A percentile compares a stretch with the other conserved stretches of the same genome.
phyloP scores from a whole-genome alignment of 108 stramenopile genomes.

The Nannochloropsis granulata region DNA sequence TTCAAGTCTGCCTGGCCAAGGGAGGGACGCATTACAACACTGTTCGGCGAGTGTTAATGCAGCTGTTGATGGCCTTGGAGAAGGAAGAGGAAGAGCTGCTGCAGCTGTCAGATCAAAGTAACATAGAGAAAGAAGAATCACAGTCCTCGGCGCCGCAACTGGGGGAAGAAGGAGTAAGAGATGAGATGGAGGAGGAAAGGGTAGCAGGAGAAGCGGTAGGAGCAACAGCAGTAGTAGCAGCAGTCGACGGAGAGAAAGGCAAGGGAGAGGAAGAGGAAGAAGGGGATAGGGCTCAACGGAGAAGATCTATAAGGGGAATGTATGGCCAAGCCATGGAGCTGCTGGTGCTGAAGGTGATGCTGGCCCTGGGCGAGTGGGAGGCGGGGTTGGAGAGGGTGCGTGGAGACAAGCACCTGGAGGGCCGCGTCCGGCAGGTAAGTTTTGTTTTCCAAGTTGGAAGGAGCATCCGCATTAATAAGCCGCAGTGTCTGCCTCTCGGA shows the following conservation, averaged over 20 bases:
- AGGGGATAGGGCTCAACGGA: too few species aligned
- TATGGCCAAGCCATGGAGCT: background rate
- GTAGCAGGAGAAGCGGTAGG: too few species aligned
- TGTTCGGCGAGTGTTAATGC: background rate
- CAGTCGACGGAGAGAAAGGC: too few species aligned
- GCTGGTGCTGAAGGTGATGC: background rate
- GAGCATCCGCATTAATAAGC: too few species aligned
- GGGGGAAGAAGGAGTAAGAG: too few species aligned
- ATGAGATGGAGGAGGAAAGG: too few species aligned
- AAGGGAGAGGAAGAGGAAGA: too few species aligned
- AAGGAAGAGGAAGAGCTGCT: background rate
- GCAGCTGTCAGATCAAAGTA: too few species aligned
- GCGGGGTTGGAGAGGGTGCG: background rate
- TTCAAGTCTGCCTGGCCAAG: background rate
- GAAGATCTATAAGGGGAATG: background rate
- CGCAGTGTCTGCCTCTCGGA: too few species aligned
- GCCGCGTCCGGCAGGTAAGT: background rate
- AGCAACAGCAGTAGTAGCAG: too few species aligned
- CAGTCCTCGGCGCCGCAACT: too few species aligned
- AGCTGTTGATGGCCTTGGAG: background rate
- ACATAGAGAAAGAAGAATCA: too few species aligned
- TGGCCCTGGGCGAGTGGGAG: background rate
- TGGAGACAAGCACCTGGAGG: background rate
- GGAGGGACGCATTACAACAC: background rate
- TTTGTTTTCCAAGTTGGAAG: background rate